Evolutionary conservation across 2,329 filamentous ascomycete genomes (phyloP).

Genomic region (Fusarium scirpi): DNA sequence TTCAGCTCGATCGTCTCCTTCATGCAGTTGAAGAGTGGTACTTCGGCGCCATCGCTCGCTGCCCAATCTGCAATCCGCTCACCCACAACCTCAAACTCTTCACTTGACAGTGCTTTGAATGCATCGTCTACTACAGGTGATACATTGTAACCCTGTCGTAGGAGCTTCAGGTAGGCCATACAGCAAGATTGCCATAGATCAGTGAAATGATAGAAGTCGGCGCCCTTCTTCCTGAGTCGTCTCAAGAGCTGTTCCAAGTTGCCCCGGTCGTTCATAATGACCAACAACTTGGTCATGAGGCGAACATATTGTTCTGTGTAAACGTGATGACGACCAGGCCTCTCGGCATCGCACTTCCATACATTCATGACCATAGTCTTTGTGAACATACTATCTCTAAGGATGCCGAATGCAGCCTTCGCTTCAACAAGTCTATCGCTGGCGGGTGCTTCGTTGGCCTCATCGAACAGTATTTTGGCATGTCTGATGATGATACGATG

Average conservation of each 20-base stretch:
- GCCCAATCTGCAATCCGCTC: conserved; percentile 69
- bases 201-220: conserved; percentile 75
- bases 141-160: conserved; percentile 63
- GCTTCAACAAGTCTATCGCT: conserved; percentile 72
- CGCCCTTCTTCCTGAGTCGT: conserved; percentile 82
- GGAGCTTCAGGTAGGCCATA: conserved; percentile 64
- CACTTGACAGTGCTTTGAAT: conserved; percentile 65
- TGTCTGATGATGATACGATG: conserved; percentile 88
- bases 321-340: conserved; percentile 87
- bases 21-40: conserved; percentile 64
- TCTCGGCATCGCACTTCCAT: conserved; percentile 92
- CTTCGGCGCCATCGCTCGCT: conserved; percentile 52
- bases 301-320: conserved; percentile 89
- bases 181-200: conserved; percentile 71
- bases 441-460: conserved; percentile 53
- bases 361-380: conserved; percentile 96
- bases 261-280: conserved; percentile 78
- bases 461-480: conserved; percentile 66
- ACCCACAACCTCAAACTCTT: conserved; percentile 69
- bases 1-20: conserved; percentile 70
- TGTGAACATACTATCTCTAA: conserved; percentile 80
- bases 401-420: conserved; percentile 82
- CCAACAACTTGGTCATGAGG: conserved; percentile 81
- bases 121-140: conserved; percentile 62
- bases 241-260: conserved; percentile 84